Evolutionary conservation across 768 basidiomycete species (phyloP), one percentile per base, ranked within the genome.

Genomic region (Mycena capillaripes): DNA sequence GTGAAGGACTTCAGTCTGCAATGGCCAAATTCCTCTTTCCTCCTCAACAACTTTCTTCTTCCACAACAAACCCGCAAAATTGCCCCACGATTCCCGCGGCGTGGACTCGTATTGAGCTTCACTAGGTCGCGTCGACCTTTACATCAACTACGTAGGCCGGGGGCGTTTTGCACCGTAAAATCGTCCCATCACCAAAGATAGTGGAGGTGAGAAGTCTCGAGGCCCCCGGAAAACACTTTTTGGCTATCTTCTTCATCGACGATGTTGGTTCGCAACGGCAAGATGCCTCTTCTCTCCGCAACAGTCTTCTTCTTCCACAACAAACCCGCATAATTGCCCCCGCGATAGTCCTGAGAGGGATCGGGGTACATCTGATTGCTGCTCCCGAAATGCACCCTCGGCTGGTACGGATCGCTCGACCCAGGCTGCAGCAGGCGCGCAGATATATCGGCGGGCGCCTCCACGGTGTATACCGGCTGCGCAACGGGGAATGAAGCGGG

Each of bases 301-400:
- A 72, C 66, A 3, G 56, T 9, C 53, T 72, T 72, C 57, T 71
- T 71, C 71, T 57, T 72, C 71, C 71, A 72, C n/a, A 72, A 55
- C 53, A 72, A 23, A 4, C 71, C 71, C 9, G 66, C 65, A 21
- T 61, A 72, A n/a, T 42, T 44, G 1, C 63, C 62, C 9, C 12
- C 9, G 11, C 25, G 25, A 56, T 72, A 72, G 7, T 29, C 3
- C 11, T 14, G 16, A 12, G 60, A 3, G 7, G 65, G 71, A 19
- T 72, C 60, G 3, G 66, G 52, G 32, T 23, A 2, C 9, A 17
- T 5, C 2, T 23, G 25, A 9, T 10, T 38, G 7, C 3, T 40
- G 32, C 55, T 61, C n/a, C 11, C 9, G 58, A 38, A 12, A 23
- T 12, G 19, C 19, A 4, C 34, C 3, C 12, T 5, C 23, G 19